Conservation (phyloP, 768 basidiomycete species). For the Lactarius quietus region DNA sequence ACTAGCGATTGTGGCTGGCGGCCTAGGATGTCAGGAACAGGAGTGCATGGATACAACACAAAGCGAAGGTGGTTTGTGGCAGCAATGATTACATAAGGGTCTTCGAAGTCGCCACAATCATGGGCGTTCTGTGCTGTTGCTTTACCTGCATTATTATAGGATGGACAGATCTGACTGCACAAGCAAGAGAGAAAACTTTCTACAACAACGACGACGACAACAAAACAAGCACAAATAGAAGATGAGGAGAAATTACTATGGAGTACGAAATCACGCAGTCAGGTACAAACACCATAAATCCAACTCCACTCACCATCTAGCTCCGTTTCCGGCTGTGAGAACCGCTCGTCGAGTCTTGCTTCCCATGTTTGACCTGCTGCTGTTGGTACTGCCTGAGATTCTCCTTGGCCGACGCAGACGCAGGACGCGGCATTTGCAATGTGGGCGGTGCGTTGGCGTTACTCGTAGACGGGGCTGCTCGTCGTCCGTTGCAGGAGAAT, state of each 20-base stretch:
- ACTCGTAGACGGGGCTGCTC: no score
- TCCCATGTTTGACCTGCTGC: slow-evolving; percentile 1
- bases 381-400: slow-evolving; percentile 21
- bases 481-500: slow-evolving; percentile 27
- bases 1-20: not conserved
- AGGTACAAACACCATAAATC: no score
- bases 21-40: not conserved
- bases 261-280: not conserved
- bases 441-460: slow-evolving; percentile 19
- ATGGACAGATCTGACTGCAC: not conserved
- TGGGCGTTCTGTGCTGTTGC: not conserved
- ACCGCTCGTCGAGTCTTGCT: not conserved
- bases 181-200: not conserved
- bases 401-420: slow-evolving; percentile 28
- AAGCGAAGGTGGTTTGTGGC: not conserved
- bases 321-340: slow-evolving; percentile 20
- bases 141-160: not conserved
- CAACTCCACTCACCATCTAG: no score
- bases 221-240: not conserved
- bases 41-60: not conserved
- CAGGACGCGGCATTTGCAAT: slow-evolving; percentile 22
- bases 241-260: not conserved
- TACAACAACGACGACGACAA: not conserved
- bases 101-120: not conserved
- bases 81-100: not conserved